Conservation (phyloP, 2,329 filamentous ascomycete species). For the Ophiostoma ulmi region DNA sequence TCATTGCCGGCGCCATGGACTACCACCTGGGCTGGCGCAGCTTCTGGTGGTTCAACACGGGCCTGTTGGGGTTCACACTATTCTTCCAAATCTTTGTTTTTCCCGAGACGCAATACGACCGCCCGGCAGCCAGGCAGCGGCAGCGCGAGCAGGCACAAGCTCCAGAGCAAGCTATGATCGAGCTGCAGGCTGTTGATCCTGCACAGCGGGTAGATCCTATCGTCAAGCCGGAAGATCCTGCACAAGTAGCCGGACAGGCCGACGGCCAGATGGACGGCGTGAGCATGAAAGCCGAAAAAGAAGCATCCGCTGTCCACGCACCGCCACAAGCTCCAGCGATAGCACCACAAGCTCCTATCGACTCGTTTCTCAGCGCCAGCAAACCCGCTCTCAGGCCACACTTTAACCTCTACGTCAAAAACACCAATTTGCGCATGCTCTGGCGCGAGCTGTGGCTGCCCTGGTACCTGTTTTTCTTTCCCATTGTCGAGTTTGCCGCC, state of each 20-base stretch:
- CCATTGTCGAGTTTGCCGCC: conserved; percentile 57
- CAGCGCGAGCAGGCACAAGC: conserved; percentile 49
- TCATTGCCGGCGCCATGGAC: conserved; percentile 52
- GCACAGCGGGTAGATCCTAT: not conserved
- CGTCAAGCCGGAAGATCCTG: not conserved
- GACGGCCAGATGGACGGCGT: not conserved
- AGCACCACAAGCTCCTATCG: not conserved
- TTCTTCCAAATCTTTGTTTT: conserved; percentile 54
- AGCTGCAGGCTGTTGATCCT: not conserved
- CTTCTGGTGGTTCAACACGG: conserved; percentile 64
- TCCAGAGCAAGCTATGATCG: conserved; percentile 25
- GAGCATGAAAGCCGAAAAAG: not conserved
- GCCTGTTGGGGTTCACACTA: conserved; percentile 45
- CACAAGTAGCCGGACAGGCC: not conserved
- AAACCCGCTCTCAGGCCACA: not conserved
- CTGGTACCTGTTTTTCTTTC: conserved; percentile 57
- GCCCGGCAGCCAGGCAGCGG: conserved; percentile 29
- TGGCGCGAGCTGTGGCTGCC: conserved; percentile 54
- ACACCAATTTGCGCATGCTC: conserved; percentile 46
- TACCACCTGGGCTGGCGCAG: conserved; percentile 53
- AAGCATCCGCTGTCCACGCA: not conserved
- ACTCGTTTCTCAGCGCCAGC: not conserved
- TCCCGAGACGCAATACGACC: conserved; percentile 58
- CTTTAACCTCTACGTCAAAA: conserved; percentile 40
- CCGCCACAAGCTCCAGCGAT: not conserved